A percentile compares a stretch with the other conserved stretches of the same genome.
These are phyloP conservation scores for Achaetomium macrosporum DNA, from an alignment of 2,329 filamentous ascomycete genomes.

Conservation along the genomic window DNA sequence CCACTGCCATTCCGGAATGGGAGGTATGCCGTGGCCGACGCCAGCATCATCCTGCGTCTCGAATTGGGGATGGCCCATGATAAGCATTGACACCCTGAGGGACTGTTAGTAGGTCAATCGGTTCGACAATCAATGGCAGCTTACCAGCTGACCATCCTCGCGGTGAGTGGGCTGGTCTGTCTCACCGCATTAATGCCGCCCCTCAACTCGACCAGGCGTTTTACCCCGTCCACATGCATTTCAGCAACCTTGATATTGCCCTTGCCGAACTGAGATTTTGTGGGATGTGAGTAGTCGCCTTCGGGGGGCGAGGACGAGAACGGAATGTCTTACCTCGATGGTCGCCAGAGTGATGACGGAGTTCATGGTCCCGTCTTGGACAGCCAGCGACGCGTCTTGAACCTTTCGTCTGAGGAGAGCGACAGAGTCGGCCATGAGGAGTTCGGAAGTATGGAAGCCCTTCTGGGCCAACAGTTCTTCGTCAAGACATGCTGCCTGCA, in stretches of 20 bases:
- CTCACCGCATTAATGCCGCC: constrained; percentile 45
- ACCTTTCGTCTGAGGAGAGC: constrained; percentile 46
- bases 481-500: constrained; percentile 53
- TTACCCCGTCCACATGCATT: constrained; percentile 47
- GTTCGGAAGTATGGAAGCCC: constrained; percentile 47
- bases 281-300: no score
- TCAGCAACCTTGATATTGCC: constrained; percentile 39
- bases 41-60: constrained; percentile 44
- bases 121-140: constrained; percentile 9
- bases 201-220: constrained; percentile 42
- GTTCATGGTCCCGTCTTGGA: constrained; percentile 51
- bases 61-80: constrained; percentile 49
- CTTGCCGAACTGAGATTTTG: constrained; percentile 42
- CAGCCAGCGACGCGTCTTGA: constrained; percentile 38
- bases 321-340: constrained; percentile 44
- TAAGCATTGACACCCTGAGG: constrained; percentile 51
- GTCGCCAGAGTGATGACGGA: constrained; percentile 52
- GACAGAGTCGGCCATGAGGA: constrained; percentile 53
- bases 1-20: constrained; percentile 44
- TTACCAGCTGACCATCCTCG: constrained; percentile 50
- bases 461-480: constrained; percentile 46
- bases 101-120: background rate
- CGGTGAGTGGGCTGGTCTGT: constrained; percentile 46
- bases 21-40: constrained; percentile 42
- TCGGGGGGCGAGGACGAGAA: no score